Evolutionary conservation across 441 rosid species (phyloP), one percentile per base, ranked within the genome.

Genomic region (Lepidium campestre): DNA sequence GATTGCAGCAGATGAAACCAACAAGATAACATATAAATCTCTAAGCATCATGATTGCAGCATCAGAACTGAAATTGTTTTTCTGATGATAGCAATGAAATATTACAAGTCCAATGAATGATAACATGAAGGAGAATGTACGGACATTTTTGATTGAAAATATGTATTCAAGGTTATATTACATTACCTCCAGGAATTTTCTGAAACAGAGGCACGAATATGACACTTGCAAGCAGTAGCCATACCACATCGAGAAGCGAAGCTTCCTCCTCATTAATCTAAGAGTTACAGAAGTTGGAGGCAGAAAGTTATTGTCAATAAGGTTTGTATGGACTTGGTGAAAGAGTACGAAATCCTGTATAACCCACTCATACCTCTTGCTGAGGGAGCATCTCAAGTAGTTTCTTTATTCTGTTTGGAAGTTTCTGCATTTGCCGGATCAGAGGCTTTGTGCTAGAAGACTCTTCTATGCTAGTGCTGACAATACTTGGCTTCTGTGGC

Each of bases 181-280:
- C 36, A 5, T 72, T 77, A 94, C 99, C 99, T 88, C 99, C 99
- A 55, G 99, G 99, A 80, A 94, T 81, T 82, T 89, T 94, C 85
- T 94, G 99, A 88, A 94, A 91, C 55, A 84, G 67, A 41, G 99
- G 99, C 75, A 94, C 99, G 78, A 94, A 94, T 71, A 94, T 85
- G 75, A 94, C 99, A 74, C 99, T 94, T 48, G 99, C 99, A 67
- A 94, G 96, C 62, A 94, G 83, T 65, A 94, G 75, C 89, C 96
- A 91, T 78, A 94, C 48, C 69, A 94, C 81, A 71, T 94, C 99
- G 63, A 86, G 73, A 57, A 91, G 90, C 18, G 99, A 94, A 66
- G 99, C 98, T 69, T 91, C 99, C 79, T 94, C 99, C 80, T 84
- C 99, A 60, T 94, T 91, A 67, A 94, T 77, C 99, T 94, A 78